Evolutionary conservation across 2,329 filamentous ascomycete genomes (phyloP).

Genomic region (Aschersonia sp.): DNA sequence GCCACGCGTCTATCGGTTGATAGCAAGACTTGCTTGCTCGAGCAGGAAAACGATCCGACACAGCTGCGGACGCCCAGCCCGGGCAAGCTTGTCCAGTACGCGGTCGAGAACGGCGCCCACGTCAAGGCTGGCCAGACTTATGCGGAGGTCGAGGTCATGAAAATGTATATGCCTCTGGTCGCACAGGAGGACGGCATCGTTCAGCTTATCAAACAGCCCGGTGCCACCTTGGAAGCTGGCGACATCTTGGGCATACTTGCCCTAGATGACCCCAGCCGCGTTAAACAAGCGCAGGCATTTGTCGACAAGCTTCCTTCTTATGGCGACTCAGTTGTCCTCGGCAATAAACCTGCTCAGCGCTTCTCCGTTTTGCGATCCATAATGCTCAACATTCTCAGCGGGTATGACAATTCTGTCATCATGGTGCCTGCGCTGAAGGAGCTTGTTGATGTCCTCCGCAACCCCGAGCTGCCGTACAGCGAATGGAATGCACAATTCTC

Average conservation of each 20-base stretch:
- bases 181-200: slow-evolving; percentile 92
- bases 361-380: slow-evolving; percentile 67
- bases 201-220: slow-evolving; percentile 97
- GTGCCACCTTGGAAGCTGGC: slow-evolving; percentile 91
- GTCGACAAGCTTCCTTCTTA: slow-evolving; percentile 78
- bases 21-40: slow-evolving; percentile 92
- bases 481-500: slow-evolving; percentile 96
- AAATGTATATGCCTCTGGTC: slow-evolving; percentile 99
- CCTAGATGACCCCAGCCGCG: slow-evolving; percentile 85
- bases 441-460: slow-evolving; percentile 76
- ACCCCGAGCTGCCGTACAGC: slow-evolving; percentile 84
- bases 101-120: slow-evolving; percentile 88
- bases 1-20: slow-evolving; percentile 93
- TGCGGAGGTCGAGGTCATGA: slow-evolving; percentile 99
- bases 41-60: slow-evolving; percentile 98
- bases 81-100: slow-evolving; percentile 96
- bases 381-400: slow-evolving; percentile 75
- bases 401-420: slow-evolving; percentile 95
- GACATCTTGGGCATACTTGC: slow-evolving; percentile 97
- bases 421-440: slow-evolving; percentile 80
- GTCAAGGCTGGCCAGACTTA: slow-evolving; percentile 85
- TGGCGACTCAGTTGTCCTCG: slow-evolving; percentile 74
- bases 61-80: slow-evolving; percentile 90
- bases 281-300: slow-evolving; percentile 94
- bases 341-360: slow-evolving; percentile 81